These are phyloP conservation scores for Pseudogymnoascus sp. DNA, from an alignment of 2,329 filamentous ascomycete genomes.

Conservation along the genomic window DNA sequence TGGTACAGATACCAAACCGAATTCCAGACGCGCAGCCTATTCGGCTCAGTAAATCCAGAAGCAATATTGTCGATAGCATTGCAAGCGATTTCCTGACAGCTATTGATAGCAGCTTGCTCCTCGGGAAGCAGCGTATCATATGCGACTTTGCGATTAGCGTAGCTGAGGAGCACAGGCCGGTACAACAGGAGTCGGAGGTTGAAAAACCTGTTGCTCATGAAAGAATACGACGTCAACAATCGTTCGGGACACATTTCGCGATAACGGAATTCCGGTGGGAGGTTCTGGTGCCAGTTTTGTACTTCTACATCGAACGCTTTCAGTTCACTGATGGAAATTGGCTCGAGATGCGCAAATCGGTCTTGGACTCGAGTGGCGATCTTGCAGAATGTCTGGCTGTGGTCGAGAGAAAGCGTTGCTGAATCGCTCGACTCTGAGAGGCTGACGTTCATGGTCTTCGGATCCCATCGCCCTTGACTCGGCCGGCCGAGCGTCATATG, in stretches of 20 bases:
- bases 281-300: not conserved
- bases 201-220: conserved; percentile 5
- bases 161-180: not conserved
- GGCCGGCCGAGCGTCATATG: conserved; percentile 2
- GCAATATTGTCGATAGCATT: conserved; percentile 3
- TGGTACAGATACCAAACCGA: not conserved
- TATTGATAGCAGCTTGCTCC: not conserved
- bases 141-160: conserved; percentile 1
- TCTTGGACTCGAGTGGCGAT: not conserved
- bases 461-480: conserved; percentile 1
- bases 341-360: not conserved
- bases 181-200: not conserved
- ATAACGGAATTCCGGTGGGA: not conserved
- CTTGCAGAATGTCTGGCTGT: not conserved
- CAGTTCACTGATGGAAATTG: not conserved
- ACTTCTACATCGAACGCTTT: not conserved
- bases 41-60: not conserved
- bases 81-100: conserved; percentile 5
- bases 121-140: not conserved
- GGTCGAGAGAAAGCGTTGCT: not conserved
- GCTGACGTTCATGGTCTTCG: conserved; percentile 4
- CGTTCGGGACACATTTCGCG: not conserved
- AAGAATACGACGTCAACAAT: not conserved
- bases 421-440: not conserved
- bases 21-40: not conserved